Percentiles rank a stretch among this genome's conserved stretches.
phyloP scores from a whole-genome alignment of 768 basidiomycete genomes.

The Goffeauzyma gilvescens region DNA sequence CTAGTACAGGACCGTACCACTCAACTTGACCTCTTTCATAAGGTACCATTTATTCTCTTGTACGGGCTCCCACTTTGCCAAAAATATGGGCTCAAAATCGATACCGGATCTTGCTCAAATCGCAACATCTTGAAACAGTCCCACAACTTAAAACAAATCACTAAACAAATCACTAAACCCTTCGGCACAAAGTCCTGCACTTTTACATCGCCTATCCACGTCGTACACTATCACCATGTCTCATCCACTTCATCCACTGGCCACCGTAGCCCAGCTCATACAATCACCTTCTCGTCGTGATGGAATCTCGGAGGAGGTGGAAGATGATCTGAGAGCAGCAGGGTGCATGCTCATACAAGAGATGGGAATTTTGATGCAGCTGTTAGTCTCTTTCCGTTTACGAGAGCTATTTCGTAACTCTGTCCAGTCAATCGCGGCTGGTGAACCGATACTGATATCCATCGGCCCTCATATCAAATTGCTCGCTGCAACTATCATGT shows the following conservation, averaged over 20 bases:
- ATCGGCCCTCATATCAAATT: background rate
- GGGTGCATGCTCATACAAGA: slow-evolving; percentile 91
- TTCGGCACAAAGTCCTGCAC: no score
- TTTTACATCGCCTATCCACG: no score
- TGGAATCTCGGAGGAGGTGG: slow-evolving; percentile 59
- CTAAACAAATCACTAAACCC: no score
- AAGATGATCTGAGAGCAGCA: slow-evolving; percentile 71
- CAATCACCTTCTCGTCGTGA: slow-evolving; percentile 64
- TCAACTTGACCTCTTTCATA: no score
- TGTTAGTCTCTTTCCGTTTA: slow-evolving; percentile 49
- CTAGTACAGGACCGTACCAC: no score
- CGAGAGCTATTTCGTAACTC: no score
- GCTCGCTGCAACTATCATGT: background rate
- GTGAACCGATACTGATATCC: background rate
- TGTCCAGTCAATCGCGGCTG: background rate
- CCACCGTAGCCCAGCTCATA: slow-evolving; percentile 57
- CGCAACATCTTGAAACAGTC: no score
- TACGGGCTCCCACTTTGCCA: no score
- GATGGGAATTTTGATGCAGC: slow-evolving; percentile 72
- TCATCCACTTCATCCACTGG: slow-evolving; percentile 45
- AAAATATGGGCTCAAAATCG: no score
- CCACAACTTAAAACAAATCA: no score
- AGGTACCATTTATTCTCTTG: no score
- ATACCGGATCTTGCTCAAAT: no score
- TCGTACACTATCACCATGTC: slow-evolving; percentile 16